phyloP scores from a whole-genome alignment of 768 basidiomycete genomes.

The Rhodotorula paludigena region DNA sequence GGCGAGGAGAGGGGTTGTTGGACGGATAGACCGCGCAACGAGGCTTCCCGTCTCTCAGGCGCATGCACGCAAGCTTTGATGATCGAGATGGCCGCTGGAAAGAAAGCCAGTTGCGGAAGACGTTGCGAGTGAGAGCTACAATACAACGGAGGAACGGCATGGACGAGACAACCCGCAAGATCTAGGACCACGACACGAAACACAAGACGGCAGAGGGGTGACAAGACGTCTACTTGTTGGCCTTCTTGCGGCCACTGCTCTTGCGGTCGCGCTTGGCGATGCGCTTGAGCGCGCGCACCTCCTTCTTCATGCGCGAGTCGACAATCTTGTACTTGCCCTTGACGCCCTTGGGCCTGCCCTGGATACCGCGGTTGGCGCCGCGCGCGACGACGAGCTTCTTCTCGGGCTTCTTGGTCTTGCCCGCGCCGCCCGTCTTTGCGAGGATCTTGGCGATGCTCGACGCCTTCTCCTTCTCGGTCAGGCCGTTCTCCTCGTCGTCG shows the following conservation, averaged over 20 bases:
- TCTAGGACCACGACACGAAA: neutral
- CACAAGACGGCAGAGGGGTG: neutral
- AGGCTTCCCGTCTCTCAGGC: neutral
- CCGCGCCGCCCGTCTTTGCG: conserved; percentile 49
- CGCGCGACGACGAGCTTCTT: conserved; percentile 87
- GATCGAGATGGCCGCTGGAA: too few species aligned
- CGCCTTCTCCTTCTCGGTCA: conserved; percentile 93
- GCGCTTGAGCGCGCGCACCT: conserved; percentile 80
- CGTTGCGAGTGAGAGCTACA: too few species aligned
- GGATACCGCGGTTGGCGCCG: conserved; percentile 78
- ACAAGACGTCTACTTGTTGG: conserved; percentile 19
- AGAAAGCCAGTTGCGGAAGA: too few species aligned
- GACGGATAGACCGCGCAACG: neutral
- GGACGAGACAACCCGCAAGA: neutral
- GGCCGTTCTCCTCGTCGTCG: conserved; percentile 64
- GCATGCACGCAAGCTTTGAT: too few species aligned
- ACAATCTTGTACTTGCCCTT: conserved; percentile 74
- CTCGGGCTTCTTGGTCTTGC: conserved; percentile 48
- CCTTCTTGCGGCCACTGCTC: conserved; percentile 33
- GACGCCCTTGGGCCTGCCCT: conserved; percentile 90
- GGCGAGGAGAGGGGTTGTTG: conserved; percentile 27
- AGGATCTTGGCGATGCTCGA: conserved; percentile 81
- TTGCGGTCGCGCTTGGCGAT: conserved; percentile 66
- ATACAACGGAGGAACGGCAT: too few species aligned
- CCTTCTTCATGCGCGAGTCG: conserved; percentile 39